Percentiles rank a stretch among this genome's conserved stretches.
Conservation (phyloP, 1,284 basidiomycete species). For the Cryptococcus hybrid region DNA sequence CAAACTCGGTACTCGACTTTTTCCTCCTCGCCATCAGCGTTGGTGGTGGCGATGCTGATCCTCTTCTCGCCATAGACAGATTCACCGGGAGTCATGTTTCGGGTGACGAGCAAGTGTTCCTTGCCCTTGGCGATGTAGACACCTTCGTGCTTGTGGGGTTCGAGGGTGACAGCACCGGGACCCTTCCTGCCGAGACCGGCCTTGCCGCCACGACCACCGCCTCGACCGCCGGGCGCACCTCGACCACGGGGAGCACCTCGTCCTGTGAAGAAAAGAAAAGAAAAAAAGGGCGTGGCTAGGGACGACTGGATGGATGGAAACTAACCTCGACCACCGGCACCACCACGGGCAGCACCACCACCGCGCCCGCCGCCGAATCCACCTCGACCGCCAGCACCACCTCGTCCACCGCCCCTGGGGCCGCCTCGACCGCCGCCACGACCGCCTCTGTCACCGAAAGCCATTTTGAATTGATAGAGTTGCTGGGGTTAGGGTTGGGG, state of each 20-base stretch:
- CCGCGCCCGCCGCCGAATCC: constrained; percentile 35
- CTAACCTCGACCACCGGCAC: constrained; percentile 27
- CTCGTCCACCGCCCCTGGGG: constrained; percentile 45
- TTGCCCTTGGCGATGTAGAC: constrained; percentile 90
- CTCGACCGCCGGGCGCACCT: constrained; percentile 52
- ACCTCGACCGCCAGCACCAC: constrained; percentile 38
- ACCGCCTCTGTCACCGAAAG: constrained; percentile 54
- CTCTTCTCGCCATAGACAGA: constrained; percentile 99
- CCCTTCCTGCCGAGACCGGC: constrained; percentile 60
- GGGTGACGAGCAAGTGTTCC: constrained; percentile 95
- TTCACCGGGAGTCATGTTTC: constrained; percentile 96
- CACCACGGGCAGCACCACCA: constrained; percentile 29
- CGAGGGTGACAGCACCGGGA: constrained; percentile 83
- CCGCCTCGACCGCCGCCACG: constrained; percentile 47
- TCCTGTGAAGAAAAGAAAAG: constrained; percentile 12
- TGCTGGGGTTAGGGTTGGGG: not conserved
- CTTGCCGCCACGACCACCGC: constrained; percentile 54
- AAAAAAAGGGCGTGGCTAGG: not conserved
- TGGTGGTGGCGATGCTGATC: constrained; percentile 73
- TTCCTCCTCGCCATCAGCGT: constrained; percentile 61
- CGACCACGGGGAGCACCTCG: constrained; percentile 47
- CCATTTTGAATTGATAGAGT: constrained; percentile 35
- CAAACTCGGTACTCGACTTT: constrained; percentile 98
- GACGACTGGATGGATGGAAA: not conserved
- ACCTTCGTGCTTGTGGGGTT: constrained; percentile 92